Evolutionary conservation across 352 stramenopile genomes (phyloP).

Genomic region (Discostella stelligera): DNA sequence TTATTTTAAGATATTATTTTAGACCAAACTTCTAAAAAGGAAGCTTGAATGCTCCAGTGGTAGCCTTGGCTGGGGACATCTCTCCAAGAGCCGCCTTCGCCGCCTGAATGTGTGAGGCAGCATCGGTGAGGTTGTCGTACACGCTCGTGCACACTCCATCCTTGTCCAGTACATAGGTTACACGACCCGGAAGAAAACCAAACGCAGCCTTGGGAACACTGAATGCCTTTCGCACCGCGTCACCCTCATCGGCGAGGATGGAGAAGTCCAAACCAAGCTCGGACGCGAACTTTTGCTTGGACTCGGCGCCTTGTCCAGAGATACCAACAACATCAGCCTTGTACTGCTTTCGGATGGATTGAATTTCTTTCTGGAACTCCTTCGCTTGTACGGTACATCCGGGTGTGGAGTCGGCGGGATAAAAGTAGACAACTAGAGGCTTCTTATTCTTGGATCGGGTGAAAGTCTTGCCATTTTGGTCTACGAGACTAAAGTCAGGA

Average conservation of each 20-base stretch:
- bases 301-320: constrained; percentile 63
- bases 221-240: constrained; percentile 62
- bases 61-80: constrained; percentile 9
- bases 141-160: constrained; percentile 58
- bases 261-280: constrained; percentile 70
- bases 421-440: constrained; percentile 78
- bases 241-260: constrained; percentile 69
- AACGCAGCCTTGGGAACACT: constrained; percentile 65
- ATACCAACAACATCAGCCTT: constrained; percentile 74
- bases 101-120: constrained; percentile 58
- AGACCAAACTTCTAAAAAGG: constrained; percentile 17
- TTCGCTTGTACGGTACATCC: constrained; percentile 71
- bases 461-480: constrained; percentile 78
- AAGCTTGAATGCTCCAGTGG: constrained; percentile 1
- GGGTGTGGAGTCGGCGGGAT: constrained; percentile 68
- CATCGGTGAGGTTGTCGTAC: constrained; percentile 67
- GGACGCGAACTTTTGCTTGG: constrained; percentile 69
- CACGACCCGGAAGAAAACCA: constrained; percentile 65
- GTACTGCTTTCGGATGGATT: constrained; percentile 69
- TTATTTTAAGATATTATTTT: constrained; percentile 10
- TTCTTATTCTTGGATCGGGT: constrained; percentile 69
- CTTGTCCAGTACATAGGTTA: constrained; percentile 75
- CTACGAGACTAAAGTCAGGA: constrained; percentile 66
- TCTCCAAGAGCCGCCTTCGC: constrained; percentile 55
- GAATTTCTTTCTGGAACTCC: constrained; percentile 62